phyloP scores from a whole-genome alignment of 495 filamentous ascomycete species.

The Neurospora sp. region DNA sequence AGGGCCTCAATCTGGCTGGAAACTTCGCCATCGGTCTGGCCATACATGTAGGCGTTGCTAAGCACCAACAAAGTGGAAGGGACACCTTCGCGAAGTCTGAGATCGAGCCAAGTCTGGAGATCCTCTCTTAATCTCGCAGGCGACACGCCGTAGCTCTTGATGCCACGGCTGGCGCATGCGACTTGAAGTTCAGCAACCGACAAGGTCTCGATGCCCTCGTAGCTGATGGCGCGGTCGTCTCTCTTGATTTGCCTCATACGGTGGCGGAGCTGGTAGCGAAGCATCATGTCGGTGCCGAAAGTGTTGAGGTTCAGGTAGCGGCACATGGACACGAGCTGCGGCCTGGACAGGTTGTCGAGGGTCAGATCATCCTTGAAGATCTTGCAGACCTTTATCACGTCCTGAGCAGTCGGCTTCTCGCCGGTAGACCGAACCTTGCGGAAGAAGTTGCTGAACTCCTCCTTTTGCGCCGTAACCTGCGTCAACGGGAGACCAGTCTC shows the following conservation, averaged over 20 bases:
- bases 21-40: conserved; percentile 73
- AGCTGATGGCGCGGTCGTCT: conserved; percentile 90
- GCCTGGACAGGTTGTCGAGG: conserved; percentile 90
- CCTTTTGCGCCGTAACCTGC: conserved; percentile 74
- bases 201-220: conserved; percentile 86
- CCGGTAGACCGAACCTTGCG: conserved; percentile 88
- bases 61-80: conserved; percentile 91
- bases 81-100: conserved; percentile 84
- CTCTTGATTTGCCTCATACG: conserved; percentile 99
- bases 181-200: conserved; percentile 90
- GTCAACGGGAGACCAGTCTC: conserved; percentile 88
- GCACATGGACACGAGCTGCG: conserved; percentile 94
- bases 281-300: conserved; percentile 92
- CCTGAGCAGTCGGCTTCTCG: conserved; percentile 74
- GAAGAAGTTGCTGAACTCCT: conserved; percentile 98
- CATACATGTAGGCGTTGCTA: conserved; percentile 96
- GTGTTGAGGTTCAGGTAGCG: conserved; percentile 97
- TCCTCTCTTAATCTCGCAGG: conserved; percentile 84
- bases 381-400: conserved; percentile 99
- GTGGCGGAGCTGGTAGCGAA: conserved; percentile 95
- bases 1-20: conserved; percentile 88
- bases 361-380: conserved; percentile 98
- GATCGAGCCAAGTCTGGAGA: conserved; percentile 87
- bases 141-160: conserved; percentile 83
- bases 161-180: conserved; percentile 80